These are phyloP conservation scores for Aureobasidium mangrovei DNA, from an alignment of 2,329 filamentous ascomycete species.

Conservation along the genomic window DNA sequence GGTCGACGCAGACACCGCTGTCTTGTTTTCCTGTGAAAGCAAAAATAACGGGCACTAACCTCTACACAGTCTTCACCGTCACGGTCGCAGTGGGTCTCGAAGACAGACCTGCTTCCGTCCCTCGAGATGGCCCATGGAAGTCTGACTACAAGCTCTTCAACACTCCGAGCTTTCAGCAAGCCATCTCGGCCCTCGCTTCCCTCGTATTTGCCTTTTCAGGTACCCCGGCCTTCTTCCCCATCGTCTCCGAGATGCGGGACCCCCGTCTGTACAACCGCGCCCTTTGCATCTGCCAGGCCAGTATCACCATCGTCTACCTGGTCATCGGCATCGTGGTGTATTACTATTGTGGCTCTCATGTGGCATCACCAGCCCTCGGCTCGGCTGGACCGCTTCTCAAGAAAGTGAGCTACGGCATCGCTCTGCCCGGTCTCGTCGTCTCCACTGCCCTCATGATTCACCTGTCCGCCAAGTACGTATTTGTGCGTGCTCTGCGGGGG, in stretches of 20 bases:
- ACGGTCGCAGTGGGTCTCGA: slow-evolving; percentile 28
- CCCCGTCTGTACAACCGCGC: slow-evolving; percentile 27
- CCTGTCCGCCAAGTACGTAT: slow-evolving; percentile 23
- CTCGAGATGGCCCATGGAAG: slow-evolving; percentile 19
- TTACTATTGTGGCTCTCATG: slow-evolving; percentile 38
- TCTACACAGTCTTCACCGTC: slow-evolving; percentile 23
- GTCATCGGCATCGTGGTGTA: slow-evolving; percentile 36
- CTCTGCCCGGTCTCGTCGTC: slow-evolving; percentile 19
- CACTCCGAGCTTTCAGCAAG: slow-evolving; percentile 26
- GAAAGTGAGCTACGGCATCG: slow-evolving; percentile 37
- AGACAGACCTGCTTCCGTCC: slow-evolving; percentile 26
- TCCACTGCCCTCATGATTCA: slow-evolving; percentile 20
- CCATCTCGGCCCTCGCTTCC: slow-evolving; percentile 25
- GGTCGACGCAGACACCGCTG: too few species aligned
- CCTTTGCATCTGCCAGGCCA: slow-evolving; percentile 23
- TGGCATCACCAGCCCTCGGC: slow-evolving; percentile 41
- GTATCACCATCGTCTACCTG: slow-evolving; percentile 26
- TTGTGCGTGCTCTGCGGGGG: slow-evolving; percentile 22
- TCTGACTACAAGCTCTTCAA: slow-evolving; percentile 23
- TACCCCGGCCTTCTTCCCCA: slow-evolving; percentile 31
- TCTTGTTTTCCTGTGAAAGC: slow-evolving; percentile 29
- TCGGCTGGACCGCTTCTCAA: slow-evolving; percentile 37
- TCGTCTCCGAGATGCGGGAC: slow-evolving; percentile 33
- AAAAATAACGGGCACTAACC: too few species aligned
- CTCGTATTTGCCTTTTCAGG: slow-evolving; percentile 33